Percentiles rank a stretch among this genome's conserved stretches.
phyloP scores from a whole-genome alignment of 768 basidiomycete genomes.

The Psilocybe sp. region DNA sequence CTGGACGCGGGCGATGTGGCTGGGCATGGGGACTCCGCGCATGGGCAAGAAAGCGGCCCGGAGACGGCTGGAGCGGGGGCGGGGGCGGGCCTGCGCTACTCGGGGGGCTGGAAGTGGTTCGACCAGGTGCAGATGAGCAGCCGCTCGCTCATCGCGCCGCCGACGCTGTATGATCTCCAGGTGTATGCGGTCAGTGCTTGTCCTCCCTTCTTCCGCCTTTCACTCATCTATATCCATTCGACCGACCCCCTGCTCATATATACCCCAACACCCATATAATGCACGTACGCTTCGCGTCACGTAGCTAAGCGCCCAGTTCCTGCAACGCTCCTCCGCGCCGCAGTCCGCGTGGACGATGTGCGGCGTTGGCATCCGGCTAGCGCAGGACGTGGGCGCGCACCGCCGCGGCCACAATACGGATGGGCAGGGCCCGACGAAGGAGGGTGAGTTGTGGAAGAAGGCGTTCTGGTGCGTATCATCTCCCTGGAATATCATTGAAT shows the following conservation, averaged over 20 bases:
- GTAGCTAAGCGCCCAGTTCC: slow-evolving; percentile 42
- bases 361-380: slow-evolving; percentile 61
- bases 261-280: background rate
- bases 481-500: background rate
- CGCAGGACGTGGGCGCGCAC: slow-evolving; percentile 73
- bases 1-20: slow-evolving; percentile 25
- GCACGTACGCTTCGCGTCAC: background rate
- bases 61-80: no score
- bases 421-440: slow-evolving; percentile 29
- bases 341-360: slow-evolving; percentile 58
- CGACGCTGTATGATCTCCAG: slow-evolving; percentile 69
- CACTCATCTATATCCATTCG: background rate
- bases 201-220: no score
- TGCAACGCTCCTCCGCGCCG: slow-evolving; percentile 46
- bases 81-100: slow-evolving; percentile 22
- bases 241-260: no score
- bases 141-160: slow-evolving; percentile 51
- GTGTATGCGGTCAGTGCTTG: slow-evolving; percentile 39
- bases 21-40: no score
- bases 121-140: slow-evolving; percentile 56
- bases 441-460: slow-evolving; percentile 69
- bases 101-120: slow-evolving; percentile 54
- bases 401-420: slow-evolving; percentile 14
- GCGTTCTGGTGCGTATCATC: slow-evolving; percentile 44
- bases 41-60: no score